Evolutionary conservation across 345 rosid species (phyloP), one percentile per base, ranked within the genome.

Genomic region (Streptanthus diversifolius): DNA sequence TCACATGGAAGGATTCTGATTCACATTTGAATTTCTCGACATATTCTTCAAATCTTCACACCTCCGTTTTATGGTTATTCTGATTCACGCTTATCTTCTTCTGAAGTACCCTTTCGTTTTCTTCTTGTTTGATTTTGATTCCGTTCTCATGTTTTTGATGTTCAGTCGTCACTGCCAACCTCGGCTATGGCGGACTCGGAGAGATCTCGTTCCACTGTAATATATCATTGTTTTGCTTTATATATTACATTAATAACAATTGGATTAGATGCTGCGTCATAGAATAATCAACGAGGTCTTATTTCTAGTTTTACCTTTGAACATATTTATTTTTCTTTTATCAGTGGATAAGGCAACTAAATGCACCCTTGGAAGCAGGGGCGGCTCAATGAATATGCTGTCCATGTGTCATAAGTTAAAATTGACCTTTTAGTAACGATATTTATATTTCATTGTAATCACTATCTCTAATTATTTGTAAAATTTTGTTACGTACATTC

Each of bases 281-380:
- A n/a, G 30, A 19, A 41, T 29, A 4, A 33, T 74, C 35, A 24
- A 36, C 57, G 8, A 11, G n/a, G 9, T 55, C 21, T 41, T 40
- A 3, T 58, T 32, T n/a, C n/a, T 32, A 5, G 59, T 49, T 19
- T 47, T 17, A 64, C 11, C 33, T 45, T 66, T 69, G 47, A 33
- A 13, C 33, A 24, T 1, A 3, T 10, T 12, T n/a, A n/a, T n/a
- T n/a, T 1, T 52, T 25, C n/a, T 24, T 30, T 21, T 63, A 48
- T 47, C 83, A 90, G 98, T 93, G 97, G 97, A 79, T 89, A 57
- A 87, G 79, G 72, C 98, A 91, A 75, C 72, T 93, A 79, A 93
- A 91, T 81, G 83, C 90, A 40, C 83, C 92, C 13, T 80, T 93
- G 3, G 91, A 89, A 71, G 92, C n/a, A n/a, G n/a, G n/a, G n/a